Percentiles rank a stretch among this genome's conserved stretches.
These are phyloP conservation scores for Huntiella savannae DNA, from an alignment of 2,329 filamentous ascomycete genomes.

Conservation along the genomic window DNA sequence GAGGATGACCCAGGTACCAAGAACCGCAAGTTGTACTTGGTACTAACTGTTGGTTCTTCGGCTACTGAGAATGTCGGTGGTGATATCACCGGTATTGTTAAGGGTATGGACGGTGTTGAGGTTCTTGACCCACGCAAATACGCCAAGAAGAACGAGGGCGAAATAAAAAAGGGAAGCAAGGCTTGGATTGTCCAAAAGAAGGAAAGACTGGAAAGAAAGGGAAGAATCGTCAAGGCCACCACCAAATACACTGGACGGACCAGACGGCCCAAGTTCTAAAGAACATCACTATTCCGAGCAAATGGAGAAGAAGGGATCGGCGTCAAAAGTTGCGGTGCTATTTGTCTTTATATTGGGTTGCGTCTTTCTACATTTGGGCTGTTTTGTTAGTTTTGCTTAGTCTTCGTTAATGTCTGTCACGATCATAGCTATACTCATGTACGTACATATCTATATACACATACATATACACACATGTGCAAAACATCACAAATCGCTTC, in stretches of 20 bases:
- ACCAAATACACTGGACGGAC: constrained; percentile 92
- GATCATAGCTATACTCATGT: not conserved
- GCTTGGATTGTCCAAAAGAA: constrained; percentile 74
- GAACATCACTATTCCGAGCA: no score
- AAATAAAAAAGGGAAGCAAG: constrained; percentile 63
- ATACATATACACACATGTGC: not conserved
- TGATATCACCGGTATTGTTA: constrained; percentile 80
- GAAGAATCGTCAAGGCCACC: constrained; percentile 77
- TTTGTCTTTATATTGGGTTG: constrained; percentile 1
- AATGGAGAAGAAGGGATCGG: not conserved
- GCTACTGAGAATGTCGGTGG: constrained; percentile 32
- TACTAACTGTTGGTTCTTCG: constrained; percentile 65
- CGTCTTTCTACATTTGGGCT: not conserved
- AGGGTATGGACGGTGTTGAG: constrained; percentile 75
- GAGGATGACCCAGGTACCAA: constrained; percentile 95
- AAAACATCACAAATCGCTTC: not conserved
- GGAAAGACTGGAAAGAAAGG: constrained; percentile 84
- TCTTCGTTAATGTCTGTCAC: not conserved
- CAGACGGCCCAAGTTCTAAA: constrained; percentile 56
- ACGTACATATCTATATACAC: not conserved
- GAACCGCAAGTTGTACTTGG: constrained; percentile 89
- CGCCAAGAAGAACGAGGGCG: constrained; percentile 22
- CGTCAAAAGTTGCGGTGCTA: not conserved
- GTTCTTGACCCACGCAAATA: constrained; percentile 47
- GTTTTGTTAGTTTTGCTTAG: not conserved